Conservation (phyloP, 371 early-diverging fungal genomes). For the Lichtheimia corymbifera region DNA sequence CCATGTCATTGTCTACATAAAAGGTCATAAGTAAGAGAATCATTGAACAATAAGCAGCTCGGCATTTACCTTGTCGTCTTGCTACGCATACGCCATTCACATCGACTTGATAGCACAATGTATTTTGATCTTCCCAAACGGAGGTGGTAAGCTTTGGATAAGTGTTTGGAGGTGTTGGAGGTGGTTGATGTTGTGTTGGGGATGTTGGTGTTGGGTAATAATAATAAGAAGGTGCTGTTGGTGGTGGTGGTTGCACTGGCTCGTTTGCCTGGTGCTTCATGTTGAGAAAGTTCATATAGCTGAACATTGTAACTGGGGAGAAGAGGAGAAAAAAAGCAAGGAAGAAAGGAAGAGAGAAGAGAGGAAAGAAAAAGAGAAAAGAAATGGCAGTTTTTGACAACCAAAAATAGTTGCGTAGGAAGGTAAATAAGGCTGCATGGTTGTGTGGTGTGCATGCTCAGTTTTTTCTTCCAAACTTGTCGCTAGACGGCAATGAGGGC, state of each 20-base stretch:
- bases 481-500: background rate
- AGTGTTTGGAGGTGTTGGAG: conserved; percentile 11
- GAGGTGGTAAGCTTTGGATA: conserved; percentile 65
- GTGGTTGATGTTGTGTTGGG: conserved; percentile 2
- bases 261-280: background rate
- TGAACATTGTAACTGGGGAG: conserved; percentile 1
- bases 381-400: no score
- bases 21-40: background rate
- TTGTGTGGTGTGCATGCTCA: background rate
- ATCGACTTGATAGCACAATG: conserved; percentile 75
- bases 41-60: background rate
- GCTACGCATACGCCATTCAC: conserved; percentile 70
- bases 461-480: conserved; percentile 2
- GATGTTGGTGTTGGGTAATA: background rate
- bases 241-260: background rate
- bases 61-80: conserved; percentile 61
- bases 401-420: background rate
- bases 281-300: conserved; percentile 7
- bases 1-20: conserved; percentile 74
- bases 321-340: conserved; percentile 1
- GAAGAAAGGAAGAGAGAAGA: background rate
- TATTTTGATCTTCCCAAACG: conserved; percentile 78
- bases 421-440: conserved; percentile 4
- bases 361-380: background rate
- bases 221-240: background rate